Percentiles rank a stretch among this genome's conserved stretches.
Evolutionary conservation across 352 stramenopile genomes (phyloP).

Genomic region (Chrysophaeum taylorii): DNA sequence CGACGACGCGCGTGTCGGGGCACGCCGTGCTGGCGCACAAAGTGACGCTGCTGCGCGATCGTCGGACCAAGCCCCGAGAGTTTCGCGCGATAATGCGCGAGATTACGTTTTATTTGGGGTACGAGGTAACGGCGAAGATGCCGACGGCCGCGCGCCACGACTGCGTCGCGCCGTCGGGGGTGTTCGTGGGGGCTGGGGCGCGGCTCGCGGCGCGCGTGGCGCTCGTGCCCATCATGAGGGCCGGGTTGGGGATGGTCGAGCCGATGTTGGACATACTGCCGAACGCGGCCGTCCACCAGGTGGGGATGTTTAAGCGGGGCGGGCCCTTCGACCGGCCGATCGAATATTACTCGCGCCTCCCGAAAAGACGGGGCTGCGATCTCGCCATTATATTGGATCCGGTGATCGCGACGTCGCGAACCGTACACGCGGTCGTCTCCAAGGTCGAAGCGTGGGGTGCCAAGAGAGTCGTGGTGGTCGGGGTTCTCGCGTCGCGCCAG

Average conservation of each 20-base stretch:
- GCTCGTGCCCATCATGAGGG: constrained; percentile 89
- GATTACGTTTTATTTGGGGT: constrained; percentile 95
- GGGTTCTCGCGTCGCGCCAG: constrained; percentile 77
- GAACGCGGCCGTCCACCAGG: constrained; percentile 88
- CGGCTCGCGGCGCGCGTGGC: constrained; percentile 69
- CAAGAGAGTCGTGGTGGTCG: constrained; percentile 74
- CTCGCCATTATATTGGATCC: constrained; percentile 90
- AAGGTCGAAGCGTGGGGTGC: constrained; percentile 91
- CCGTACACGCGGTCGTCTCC: constrained; percentile 80
- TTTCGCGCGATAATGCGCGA: constrained; percentile 90
- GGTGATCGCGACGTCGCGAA: constrained; percentile 86
- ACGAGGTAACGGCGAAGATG: constrained; percentile 49
- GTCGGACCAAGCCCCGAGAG: constrained; percentile 71
- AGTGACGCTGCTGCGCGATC: constrained; percentile 87
- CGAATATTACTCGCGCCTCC: constrained; percentile 98
- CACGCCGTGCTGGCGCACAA: constrained; percentile 88
- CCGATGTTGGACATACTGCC: constrained; percentile 87
- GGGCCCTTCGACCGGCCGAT: constrained; percentile 67
- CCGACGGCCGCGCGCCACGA: background rate
- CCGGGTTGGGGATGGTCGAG: constrained; percentile 80
- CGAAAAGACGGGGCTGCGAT: constrained; percentile 70
- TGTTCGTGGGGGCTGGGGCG: background rate
- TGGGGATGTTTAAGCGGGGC: constrained; percentile 79
- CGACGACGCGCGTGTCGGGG: constrained; percentile 64
- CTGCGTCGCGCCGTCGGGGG: background rate